Conservation (phyloP, 202 grass and related monocot species). For the Panicum virgatum region DNA sequence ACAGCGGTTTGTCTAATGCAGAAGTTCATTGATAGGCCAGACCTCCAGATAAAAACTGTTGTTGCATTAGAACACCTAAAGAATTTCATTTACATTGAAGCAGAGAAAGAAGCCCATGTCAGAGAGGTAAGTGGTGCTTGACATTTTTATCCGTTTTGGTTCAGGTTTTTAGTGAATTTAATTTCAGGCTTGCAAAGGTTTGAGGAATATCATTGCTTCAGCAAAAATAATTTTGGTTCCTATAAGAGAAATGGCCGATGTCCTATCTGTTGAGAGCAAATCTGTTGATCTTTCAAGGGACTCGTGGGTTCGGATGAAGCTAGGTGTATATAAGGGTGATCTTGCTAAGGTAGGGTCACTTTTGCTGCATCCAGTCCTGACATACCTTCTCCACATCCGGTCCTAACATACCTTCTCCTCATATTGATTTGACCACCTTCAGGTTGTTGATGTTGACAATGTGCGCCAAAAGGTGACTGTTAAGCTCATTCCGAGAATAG, state of each 20-base stretch:
- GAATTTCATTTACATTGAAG: conserved; percentile 95
- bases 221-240: conserved; percentile 69
- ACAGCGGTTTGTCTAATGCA: conserved; percentile 82
- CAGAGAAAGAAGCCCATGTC: conserved; percentile 80
- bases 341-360: conserved; percentile 68
- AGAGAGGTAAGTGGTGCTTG: conserved; percentile 65
- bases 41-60: conserved; percentile 75
- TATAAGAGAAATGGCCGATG: conserved; percentile 83
- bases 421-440: conserved; percentile 37
- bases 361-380: background rate
- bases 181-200: conserved; percentile 81
- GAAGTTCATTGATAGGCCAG: conserved; percentile 72
- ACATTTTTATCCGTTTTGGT: conserved; percentile 31
- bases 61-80: conserved; percentile 78
- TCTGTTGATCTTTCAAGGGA: conserved; percentile 65
- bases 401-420: conserved; percentile 6
- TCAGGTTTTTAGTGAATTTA: conserved; percentile 11
- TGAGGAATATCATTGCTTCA: conserved; percentile 72
- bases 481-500: conserved; percentile 86
- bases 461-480: conserved; percentile 67
- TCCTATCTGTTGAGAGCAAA: conserved; percentile 77
- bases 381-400: no score
- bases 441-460: conserved; percentile 91
- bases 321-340: conserved; percentile 83
- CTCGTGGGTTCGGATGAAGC: conserved; percentile 81